Conservation (phyloP, 2,329 filamentous ascomycete genomes). For the Pseudogymnoascus sp. region DNA sequence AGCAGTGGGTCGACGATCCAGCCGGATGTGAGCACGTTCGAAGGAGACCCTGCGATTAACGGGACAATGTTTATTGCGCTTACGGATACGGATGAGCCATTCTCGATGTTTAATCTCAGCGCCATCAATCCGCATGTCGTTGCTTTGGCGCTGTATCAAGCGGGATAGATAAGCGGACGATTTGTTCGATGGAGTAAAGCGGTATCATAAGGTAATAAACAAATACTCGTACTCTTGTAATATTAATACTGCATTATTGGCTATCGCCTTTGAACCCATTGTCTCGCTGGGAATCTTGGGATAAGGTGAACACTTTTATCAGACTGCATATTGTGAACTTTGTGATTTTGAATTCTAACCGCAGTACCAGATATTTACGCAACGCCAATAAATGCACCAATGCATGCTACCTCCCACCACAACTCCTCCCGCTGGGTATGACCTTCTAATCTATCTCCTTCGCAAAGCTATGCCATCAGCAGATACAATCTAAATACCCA, state of each 20-base stretch:
- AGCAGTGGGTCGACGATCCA: constrained; percentile 51
- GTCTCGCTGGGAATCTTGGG: not conserved
- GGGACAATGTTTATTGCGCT: constrained; percentile 73
- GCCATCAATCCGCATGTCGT: constrained; percentile 69
- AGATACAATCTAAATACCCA: constrained; percentile 52
- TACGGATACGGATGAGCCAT: constrained; percentile 57
- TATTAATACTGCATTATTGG: not conserved
- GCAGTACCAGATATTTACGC: not conserved
- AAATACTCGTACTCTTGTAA: constrained; percentile 4
- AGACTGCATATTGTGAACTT: not conserved
- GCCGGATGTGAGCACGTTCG: constrained; percentile 60
- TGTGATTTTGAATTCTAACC: not conserved
- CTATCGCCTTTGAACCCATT: not conserved
- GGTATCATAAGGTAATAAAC: not conserved
- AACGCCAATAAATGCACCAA: constrained; percentile 8
- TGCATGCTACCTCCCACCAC: not conserved
- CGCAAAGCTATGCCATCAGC: not conserved
- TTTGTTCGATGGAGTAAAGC: not conserved
- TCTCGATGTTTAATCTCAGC: constrained; percentile 70
- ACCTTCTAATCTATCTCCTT: not conserved
- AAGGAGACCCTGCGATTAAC: constrained; percentile 57
- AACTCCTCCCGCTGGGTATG: constrained; percentile 2
- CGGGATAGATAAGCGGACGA: constrained; percentile 56
- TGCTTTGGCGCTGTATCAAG: constrained; percentile 65
- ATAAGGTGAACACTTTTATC: not conserved